These are phyloP conservation scores for Kockovaella imperatae DNA, from an alignment of 768 basidiomycete genomes.

Conservation along the genomic window DNA sequence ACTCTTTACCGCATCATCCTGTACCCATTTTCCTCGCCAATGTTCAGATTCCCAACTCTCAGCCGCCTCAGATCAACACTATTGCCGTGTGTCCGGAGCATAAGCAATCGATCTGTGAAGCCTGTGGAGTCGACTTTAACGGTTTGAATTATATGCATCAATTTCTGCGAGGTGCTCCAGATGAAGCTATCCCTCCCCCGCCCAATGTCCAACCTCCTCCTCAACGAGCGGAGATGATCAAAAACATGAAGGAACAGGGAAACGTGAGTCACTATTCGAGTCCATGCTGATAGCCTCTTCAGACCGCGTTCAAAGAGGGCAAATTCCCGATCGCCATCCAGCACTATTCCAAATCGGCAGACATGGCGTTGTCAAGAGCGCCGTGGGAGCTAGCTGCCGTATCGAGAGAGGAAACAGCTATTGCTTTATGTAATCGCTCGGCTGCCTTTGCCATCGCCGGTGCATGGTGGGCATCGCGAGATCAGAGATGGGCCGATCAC, in stretches of 20 bases:
- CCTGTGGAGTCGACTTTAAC: constrained; percentile 66
- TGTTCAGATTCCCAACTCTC: constrained; percentile 17
- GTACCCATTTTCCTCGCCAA: constrained; percentile 25
- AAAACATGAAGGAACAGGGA: constrained; percentile 81
- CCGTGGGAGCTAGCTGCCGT: constrained; percentile 80
- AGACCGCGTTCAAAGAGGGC: constrained; percentile 73
- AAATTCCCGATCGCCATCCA: constrained; percentile 63
- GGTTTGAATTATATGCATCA: constrained; percentile 64
- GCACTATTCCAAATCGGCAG: constrained; percentile 70
- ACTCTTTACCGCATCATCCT: constrained; percentile 32
- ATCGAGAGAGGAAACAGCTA: constrained; percentile 83
- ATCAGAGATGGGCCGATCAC: neutral
- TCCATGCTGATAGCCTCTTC: constrained; percentile 5
- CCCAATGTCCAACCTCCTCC: constrained; percentile 61
- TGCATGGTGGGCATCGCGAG: constrained; percentile 50
- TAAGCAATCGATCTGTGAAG: constrained; percentile 63
- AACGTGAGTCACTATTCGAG: constrained; percentile 58
- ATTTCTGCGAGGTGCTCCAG: constrained; percentile 53
- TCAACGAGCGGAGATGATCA: constrained; percentile 66
- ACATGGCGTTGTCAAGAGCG: constrained; percentile 68
- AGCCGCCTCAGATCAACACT: constrained; percentile 39
- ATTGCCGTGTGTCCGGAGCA: constrained; percentile 61
- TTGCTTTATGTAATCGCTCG: constrained; percentile 82
- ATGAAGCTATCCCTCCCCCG: constrained; percentile 64
- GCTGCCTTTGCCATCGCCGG: constrained; percentile 72